Evolutionary conservation across 345 rosid species (phyloP).

Genomic region (Carallia brachiata): DNA sequence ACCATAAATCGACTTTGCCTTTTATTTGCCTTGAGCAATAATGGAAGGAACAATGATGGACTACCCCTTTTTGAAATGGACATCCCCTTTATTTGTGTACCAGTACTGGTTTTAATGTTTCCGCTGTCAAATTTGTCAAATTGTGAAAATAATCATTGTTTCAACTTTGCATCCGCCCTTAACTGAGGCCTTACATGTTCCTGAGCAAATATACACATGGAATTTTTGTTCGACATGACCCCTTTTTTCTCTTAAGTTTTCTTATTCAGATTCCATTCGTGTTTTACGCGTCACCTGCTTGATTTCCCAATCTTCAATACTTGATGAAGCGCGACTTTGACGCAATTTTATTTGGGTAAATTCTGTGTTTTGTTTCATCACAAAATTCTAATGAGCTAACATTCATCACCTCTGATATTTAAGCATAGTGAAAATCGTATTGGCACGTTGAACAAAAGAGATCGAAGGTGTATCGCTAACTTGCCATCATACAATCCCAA

Average conservation of each 20-base stretch:
- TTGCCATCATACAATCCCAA: neutral
- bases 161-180: neutral
- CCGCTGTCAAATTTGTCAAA: no score
- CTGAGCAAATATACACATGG: neutral
- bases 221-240: neutral
- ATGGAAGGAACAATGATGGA: slow-evolving; percentile 15
- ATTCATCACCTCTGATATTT: no score
- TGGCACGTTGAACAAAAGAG: no score
- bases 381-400: no score
- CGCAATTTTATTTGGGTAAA: no score
- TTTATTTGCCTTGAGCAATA: slow-evolving; percentile 31
- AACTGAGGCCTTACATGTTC: slow-evolving; percentile 14
- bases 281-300: neutral
- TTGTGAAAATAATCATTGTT: neutral
- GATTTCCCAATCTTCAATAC: no score
- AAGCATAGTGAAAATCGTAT: no score
- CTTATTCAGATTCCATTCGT: neutral
- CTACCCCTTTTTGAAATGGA: neutral
- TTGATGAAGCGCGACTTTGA: no score
- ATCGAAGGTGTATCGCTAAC: neutral
- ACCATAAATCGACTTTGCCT: slow-evolving; percentile 39
- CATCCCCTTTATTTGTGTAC: slow-evolving; percentile 1
- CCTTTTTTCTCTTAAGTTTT: no score
- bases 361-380: no score
- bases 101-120: slow-evolving; percentile 14